These are phyloP conservation scores for Magnusiomyces tetraspermus DNA, from an alignment of 1,139 yeast genomes.

Conservation along the genomic window DNA sequence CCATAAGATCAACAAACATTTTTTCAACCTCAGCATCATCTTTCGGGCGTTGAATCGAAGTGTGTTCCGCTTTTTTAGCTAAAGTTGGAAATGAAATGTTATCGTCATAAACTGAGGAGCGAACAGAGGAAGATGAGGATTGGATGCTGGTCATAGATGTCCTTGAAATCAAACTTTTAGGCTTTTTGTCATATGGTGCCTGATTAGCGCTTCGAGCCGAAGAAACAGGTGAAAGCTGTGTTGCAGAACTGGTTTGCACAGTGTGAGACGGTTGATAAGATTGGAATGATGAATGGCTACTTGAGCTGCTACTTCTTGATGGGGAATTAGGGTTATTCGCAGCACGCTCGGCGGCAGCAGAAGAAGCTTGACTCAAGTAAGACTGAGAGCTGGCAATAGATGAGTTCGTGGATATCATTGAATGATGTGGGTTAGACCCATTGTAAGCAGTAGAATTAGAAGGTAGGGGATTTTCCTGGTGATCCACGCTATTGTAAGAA, in stretches of 20 bases:
- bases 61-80: slow-evolving; percentile 6
- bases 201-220: background rate
- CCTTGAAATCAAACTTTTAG: background rate
- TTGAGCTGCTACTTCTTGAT: slow-evolving; percentile 5
- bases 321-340: background rate
- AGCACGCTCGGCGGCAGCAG: background rate
- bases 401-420: background rate
- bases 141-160: slow-evolving; percentile 6
- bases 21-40: slow-evolving; percentile 30
- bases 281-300: slow-evolving; percentile 6
- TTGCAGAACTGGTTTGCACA: background rate
- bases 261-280: slow-evolving; percentile 3
- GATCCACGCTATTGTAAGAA: background rate
- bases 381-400: background rate
- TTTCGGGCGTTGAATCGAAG: slow-evolving; percentile 22
- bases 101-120: slow-evolving; percentile 16
- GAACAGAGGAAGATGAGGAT: slow-evolving; percentile 11
- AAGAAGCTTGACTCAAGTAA: background rate
- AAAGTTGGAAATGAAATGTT: slow-evolving; percentile 8
- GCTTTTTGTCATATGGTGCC: background rate
- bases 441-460: background rate
- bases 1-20: slow-evolving; percentile 32
- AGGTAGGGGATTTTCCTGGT: slow-evolving; percentile 1
- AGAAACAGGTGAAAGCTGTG: background rate
- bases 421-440: background rate